Evolutionary conservation across 73 alveolate genomes (phyloP), one percentile per base, ranked within the genome.

Genomic region (Durusdinium trenchii): DNA sequence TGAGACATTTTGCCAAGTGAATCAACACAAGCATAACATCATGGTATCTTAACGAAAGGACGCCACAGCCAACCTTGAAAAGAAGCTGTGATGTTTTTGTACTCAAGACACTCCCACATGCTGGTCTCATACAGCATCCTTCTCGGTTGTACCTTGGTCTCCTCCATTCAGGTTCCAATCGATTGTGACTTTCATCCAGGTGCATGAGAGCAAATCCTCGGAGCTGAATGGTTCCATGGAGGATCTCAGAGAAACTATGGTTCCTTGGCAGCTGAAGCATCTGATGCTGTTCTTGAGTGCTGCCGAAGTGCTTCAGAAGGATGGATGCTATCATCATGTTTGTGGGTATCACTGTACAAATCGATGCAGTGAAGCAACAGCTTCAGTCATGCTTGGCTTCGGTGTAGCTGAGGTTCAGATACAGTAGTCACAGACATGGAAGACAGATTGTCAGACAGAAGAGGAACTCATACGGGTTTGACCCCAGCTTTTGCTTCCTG

Each of bases 171-270:
- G 64, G 64, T 9, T 9, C 20, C 64, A 9, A 20, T 54, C 28
- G 64, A 9, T 54, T 20, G 64, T 20, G 9, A 12, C 64, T 54
- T 54, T 54, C 48, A 16, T n/a, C 36, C 5, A 91, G 98, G 98
- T 64, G 26, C 98, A 91, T 51, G 82, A 50, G 50, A 47, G 60
- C 89, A 91, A 67, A 42, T 87, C 78, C 57, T 67, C 89, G 36
- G 90, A 91, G 35, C 61, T 91, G 79, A 75, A 91, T 50, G 71
- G 61, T 30, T 76, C 98, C 12, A 36, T 91, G 36, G 98, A 91
- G 40, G 98, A 54, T 0, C 30, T 84, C 50, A 35, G 51, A 36
- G 52, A 20, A 38, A 84, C 48, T 75, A 84, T 84, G 94, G 94
- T 52, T 32, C 16, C 48, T 30, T 26, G 46, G 71, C 73, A 7